Percentiles rank a stretch among this genome's conserved stretches.
Conservation (phyloP, 139 green algal species). For the Spirogloea muscicola region DNA sequence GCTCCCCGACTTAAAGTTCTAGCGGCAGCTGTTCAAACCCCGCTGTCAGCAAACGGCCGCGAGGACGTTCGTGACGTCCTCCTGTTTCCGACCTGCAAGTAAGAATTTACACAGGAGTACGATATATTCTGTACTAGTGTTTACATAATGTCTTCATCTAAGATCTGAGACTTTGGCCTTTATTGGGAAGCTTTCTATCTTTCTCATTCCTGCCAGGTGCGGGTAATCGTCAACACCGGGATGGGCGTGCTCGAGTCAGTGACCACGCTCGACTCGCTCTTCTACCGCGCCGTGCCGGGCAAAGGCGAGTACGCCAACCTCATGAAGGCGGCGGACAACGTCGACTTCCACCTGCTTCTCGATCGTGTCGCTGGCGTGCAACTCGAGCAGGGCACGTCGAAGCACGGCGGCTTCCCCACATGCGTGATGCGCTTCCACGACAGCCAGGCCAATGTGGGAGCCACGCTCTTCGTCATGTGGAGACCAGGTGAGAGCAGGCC, state of each 20-base stretch:
- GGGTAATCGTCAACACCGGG: constrained; percentile 35
- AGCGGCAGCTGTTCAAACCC: too few relatives aligned
- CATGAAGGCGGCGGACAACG: constrained; percentile 31
- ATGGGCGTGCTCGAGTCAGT: constrained; percentile 36
- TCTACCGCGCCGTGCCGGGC: constrained; percentile 11
- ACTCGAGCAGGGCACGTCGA: constrained; percentile 2
- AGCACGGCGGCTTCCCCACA: constrained; percentile 11
- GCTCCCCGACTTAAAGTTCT: too few relatives aligned
- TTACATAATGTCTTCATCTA: too few relatives aligned
- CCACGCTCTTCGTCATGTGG: constrained; percentile 38
- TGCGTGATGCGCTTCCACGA: constrained; percentile 29
- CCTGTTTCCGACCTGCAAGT: too few relatives aligned
- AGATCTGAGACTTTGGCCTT: constrained; percentile 22
- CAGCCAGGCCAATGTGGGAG: constrained; percentile 5
- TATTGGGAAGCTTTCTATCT: constrained; percentile 4
- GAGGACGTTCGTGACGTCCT: too few relatives aligned
- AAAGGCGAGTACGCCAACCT: constrained; percentile 36
- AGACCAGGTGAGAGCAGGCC: constrained; percentile 25
- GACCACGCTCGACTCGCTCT: constrained; percentile 28
- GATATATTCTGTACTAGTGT: too few relatives aligned
- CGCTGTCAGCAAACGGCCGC: too few relatives aligned
- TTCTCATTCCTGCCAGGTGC: too few relatives aligned
- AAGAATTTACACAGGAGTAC: too few relatives aligned
- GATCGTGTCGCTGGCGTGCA: constrained; percentile 14
- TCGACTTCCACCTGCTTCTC: constrained; percentile 39